phyloP scores from a whole-genome alignment of 148 eudicot genomes.

The Camellia lanceoleosa region DNA sequence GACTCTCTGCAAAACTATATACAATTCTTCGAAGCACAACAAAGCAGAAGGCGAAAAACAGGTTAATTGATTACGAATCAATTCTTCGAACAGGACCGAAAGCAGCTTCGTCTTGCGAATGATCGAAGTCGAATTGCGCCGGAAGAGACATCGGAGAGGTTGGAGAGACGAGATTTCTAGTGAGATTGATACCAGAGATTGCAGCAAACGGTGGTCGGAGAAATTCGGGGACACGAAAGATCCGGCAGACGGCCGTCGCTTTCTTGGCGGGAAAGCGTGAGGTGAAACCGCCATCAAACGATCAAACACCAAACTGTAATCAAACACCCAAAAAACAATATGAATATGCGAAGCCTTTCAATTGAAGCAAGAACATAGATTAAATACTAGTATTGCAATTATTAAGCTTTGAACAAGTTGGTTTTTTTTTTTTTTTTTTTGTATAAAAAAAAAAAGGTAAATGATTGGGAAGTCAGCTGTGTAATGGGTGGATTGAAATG shows the following conservation, averaged over 20 bases:
- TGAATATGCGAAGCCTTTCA: no score
- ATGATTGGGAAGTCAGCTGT: no score
- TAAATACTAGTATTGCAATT: no score
- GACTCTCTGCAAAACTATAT: constrained; percentile 58
- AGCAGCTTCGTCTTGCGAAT: constrained; percentile 50
- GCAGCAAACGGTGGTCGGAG: constrained; percentile 38
- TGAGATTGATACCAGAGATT: constrained; percentile 42
- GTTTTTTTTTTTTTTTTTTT: no score
- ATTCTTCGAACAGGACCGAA: constrained; percentile 52
- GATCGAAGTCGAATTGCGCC: constrained; percentile 38
- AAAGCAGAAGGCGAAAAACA: constrained; percentile 38
- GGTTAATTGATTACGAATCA: constrained; percentile 21
- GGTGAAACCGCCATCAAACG: constrained; percentile 57
- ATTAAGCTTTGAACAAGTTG: no score
- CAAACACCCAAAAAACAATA: no score
- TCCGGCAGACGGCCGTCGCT: constrained; percentile 43
- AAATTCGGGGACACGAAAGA: constrained; percentile 51
- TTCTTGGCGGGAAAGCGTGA: constrained; percentile 48
- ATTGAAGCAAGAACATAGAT: no score
- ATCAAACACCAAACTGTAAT: background rate
- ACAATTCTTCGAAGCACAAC: constrained; percentile 75
- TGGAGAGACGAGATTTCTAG: constrained; percentile 41
- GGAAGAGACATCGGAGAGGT: constrained; percentile 38
- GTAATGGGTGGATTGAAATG: no score
- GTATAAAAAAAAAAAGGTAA: no score